Evolutionary conservation across 192 early-diverging fungal genomes (phyloP).

Genomic region (Linnemannia schmuckeri): DNA sequence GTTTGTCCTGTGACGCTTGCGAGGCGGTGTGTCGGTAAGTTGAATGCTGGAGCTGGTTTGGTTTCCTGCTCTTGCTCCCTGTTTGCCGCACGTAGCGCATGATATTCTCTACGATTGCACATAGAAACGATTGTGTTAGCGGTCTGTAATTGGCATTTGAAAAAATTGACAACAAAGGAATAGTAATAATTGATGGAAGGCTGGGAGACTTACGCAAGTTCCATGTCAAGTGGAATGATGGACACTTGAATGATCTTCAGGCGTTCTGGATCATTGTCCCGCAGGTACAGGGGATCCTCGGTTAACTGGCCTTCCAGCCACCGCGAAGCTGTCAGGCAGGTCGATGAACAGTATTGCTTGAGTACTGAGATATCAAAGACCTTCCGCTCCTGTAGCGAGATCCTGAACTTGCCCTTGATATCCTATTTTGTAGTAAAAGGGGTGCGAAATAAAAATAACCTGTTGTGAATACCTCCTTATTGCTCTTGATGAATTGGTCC

Average conservation of each 20-base stretch:
- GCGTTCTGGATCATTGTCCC: conserved; percentile 49
- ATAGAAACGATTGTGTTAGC: not conserved
- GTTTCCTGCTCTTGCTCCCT: not conserved
- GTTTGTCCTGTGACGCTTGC: not conserved
- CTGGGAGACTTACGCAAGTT: conserved; percentile 27
- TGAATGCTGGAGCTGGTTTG: conserved; percentile 18
- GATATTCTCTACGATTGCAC: conserved; percentile 21
- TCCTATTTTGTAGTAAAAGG: conserved; percentile 36
- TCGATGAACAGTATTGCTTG: conserved; percentile 75
- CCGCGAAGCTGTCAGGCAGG: conserved; percentile 79
- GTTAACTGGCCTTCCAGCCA: conserved; percentile 80
- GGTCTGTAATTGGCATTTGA: not conserved
- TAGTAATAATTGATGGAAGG: not conserved
- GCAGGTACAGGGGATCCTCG: conserved; percentile 81
- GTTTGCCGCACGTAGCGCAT: conserved; percentile 10
- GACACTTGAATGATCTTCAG: conserved; percentile 29
- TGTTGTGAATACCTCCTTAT: not conserved
- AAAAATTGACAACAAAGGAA: not conserved
- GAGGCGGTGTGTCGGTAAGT: conserved; percentile 13
- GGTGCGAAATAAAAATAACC: conserved; percentile 17
- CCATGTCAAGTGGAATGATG: conserved; percentile 47
- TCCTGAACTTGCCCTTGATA: conserved; percentile 71
- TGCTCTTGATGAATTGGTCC: not conserved
- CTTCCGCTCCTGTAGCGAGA: conserved; percentile 79
- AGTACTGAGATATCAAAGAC: conserved; percentile 83